These are phyloP conservation scores for Pogostemon cablin DNA, from an alignment of 257 asterid species.

Conservation along the genomic window DNA sequence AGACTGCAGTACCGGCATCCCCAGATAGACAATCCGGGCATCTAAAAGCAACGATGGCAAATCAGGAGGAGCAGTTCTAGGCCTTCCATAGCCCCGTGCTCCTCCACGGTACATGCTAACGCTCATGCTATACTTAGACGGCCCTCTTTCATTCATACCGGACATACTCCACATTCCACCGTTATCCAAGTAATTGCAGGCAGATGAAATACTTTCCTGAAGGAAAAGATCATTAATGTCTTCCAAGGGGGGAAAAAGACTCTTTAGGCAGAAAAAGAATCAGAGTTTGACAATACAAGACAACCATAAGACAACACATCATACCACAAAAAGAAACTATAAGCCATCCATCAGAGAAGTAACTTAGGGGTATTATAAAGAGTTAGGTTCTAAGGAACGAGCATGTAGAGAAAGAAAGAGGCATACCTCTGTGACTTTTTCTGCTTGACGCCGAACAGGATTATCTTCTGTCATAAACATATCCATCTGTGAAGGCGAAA, in stretches of 20 bases:
- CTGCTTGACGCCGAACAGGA: conserved; percentile 67
- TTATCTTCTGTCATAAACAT: conserved; percentile 94
- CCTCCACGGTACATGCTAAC: conserved; percentile 85
- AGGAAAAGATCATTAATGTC: conserved; percentile 19
- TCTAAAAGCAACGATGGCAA: conserved; percentile 91
- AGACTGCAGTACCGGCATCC: conserved; percentile 80
- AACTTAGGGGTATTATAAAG: conserved; percentile 1
- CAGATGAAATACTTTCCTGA: conserved; percentile 82
- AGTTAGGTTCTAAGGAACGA: not conserved
- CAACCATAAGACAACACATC: conserved; percentile 8
- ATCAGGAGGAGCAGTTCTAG: conserved; percentile 88
- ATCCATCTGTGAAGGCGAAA: conserved; percentile 84
- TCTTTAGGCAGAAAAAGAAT: conserved; percentile 1
- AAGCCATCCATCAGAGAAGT: conserved; percentile 3
- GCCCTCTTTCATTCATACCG: conserved; percentile 55
- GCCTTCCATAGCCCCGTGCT: conserved; percentile 66
- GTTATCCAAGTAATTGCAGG: conserved; percentile 61
- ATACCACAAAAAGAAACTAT: not conserved
- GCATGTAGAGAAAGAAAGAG: conserved; percentile 22
- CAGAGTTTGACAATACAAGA: not conserved
- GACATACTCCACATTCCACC: conserved; percentile 82
- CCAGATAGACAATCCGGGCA: conserved; percentile 88
- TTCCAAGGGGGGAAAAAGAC: not conserved
- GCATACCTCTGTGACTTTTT: conserved; percentile 74
- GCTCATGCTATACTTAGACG: conserved; percentile 71